These are phyloP conservation scores for Paraurostyla sp. DNA, from an alignment of 73 alveolate genomes.

Conservation along the genomic window DNA sequence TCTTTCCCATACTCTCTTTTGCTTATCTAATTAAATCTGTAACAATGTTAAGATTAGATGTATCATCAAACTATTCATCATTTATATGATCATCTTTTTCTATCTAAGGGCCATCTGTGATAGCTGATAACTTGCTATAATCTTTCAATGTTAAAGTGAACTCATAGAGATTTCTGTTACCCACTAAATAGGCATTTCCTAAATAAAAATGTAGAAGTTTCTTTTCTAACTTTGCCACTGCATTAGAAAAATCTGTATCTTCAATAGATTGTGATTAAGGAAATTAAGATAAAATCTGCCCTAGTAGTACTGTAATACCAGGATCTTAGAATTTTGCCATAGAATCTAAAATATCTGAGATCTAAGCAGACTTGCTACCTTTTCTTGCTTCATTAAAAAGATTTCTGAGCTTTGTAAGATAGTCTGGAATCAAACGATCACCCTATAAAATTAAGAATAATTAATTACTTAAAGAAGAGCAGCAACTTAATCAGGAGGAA, in stretches of 20 bases:
- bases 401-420: background rate
- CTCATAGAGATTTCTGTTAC: slow-evolving; percentile 32
- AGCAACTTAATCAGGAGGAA: background rate
- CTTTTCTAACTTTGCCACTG: slow-evolving; percentile 12
- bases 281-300: background rate
- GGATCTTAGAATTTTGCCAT: background rate
- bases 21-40: background rate
- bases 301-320: background rate
- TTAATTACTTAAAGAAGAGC: background rate
- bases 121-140: background rate
- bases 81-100: background rate
- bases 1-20: background rate
- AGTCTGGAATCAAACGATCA: background rate
- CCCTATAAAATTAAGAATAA: background rate
- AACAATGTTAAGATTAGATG: background rate
- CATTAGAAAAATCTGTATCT: slow-evolving; percentile 23
- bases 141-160: slow-evolving; percentile 34
- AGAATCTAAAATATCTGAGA: slow-evolving; percentile 31
- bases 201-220: background rate
- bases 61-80: slow-evolving; percentile 16
- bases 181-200: slow-evolving; percentile 3
- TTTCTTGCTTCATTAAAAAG: background rate
- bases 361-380: background rate
- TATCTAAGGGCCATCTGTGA: background rate
- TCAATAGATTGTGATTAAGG: background rate